phyloP scores from a whole-genome alignment of 306 rosid species.

The Malus orientalis region DNA sequence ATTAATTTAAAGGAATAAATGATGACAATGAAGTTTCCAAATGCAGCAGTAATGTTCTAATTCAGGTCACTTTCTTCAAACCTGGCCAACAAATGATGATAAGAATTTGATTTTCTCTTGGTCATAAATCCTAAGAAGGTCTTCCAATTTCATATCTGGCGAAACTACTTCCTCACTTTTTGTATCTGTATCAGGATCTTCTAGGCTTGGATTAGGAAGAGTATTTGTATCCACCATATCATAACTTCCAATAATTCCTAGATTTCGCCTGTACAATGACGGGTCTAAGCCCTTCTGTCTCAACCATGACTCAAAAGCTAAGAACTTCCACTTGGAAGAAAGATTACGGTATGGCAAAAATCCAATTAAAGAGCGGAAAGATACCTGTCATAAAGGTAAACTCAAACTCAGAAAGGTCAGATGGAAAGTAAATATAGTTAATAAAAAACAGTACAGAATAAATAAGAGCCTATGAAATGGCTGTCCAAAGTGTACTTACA shows the following conservation, averaged over 20 bases:
- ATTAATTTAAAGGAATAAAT: background rate
- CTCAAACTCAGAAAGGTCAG: conserved; percentile 22
- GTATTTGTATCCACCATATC: conserved; percentile 32
- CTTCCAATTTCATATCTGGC: conserved; percentile 77
- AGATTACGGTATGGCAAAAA: conserved; percentile 91
- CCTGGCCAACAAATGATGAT: conserved; percentile 91
- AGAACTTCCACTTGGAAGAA: conserved; percentile 79
- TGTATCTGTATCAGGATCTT: conserved; percentile 24
- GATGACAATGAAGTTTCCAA: background rate
- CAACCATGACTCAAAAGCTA: conserved; percentile 96
- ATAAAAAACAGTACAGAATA: background rate
- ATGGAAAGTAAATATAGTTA: conserved; percentile 9
- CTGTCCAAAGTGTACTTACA: conserved; percentile 46
- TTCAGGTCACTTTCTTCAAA: conserved; percentile 23
- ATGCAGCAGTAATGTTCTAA: conserved; percentile 9
- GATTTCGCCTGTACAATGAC: conserved; percentile 50
- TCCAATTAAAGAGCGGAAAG: conserved; percentile 82
- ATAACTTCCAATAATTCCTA: conserved; percentile 44
- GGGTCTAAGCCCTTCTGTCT: conserved; percentile 85
- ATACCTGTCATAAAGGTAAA: conserved; percentile 52
- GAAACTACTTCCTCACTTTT: conserved; percentile 42
- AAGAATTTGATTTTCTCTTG: conserved; percentile 70
- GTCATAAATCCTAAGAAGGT: conserved; percentile 68
- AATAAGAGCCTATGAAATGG: background rate
- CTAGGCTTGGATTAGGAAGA: conserved; percentile 25